A percentile compares a stretch with the other conserved stretches of the same genome.
Evolutionary conservation across 164 flowering plant species (phyloP).

Genomic region (Piper betle): DNA sequence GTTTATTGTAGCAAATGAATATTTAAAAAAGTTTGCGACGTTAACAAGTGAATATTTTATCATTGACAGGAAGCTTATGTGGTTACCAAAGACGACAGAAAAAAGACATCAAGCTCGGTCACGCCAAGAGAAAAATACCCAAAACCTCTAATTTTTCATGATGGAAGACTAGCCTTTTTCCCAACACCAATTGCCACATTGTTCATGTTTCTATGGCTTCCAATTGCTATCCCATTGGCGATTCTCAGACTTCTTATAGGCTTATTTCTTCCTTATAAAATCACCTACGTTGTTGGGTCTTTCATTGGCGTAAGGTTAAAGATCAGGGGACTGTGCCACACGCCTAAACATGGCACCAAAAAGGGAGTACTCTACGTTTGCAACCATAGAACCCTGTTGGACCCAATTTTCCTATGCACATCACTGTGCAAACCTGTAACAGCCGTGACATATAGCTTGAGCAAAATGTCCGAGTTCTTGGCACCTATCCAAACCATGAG

Average conservation of each 20-base stretch:
- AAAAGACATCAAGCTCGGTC: conserved; percentile 7
- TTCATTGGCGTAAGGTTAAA: conserved; percentile 15
- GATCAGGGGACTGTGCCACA: conserved; percentile 1
- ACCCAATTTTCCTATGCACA: conserved; percentile 22
- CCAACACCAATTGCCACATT: conserved; percentile 33
- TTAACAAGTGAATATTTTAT: not conserved
- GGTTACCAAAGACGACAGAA: conserved; percentile 39
- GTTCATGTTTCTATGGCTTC: conserved; percentile 43
- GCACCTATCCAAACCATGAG: conserved; percentile 25
- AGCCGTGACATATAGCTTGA: conserved; percentile 21
- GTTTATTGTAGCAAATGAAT: no score
- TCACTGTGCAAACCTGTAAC: conserved; percentile 11
- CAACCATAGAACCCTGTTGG: conserved; percentile 48
- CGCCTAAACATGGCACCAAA: not conserved
- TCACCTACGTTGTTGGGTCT: conserved; percentile 8
- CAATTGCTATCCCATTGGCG: conserved; percentile 29
- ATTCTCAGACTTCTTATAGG: conserved; percentile 13
- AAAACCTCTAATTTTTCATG: conserved; percentile 54
- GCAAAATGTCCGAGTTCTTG: conserved; percentile 16
- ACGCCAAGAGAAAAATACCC: conserved; percentile 35
- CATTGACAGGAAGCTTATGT: conserved; percentile 46
- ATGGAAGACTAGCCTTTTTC: conserved; percentile 43
- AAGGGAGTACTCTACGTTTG: conserved; percentile 36
- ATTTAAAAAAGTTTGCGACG: no score
- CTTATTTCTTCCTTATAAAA: conserved; percentile 17